Evolutionary conservation across 345 rosid species (phyloP).

Genomic region (Ricinus communis): DNA sequence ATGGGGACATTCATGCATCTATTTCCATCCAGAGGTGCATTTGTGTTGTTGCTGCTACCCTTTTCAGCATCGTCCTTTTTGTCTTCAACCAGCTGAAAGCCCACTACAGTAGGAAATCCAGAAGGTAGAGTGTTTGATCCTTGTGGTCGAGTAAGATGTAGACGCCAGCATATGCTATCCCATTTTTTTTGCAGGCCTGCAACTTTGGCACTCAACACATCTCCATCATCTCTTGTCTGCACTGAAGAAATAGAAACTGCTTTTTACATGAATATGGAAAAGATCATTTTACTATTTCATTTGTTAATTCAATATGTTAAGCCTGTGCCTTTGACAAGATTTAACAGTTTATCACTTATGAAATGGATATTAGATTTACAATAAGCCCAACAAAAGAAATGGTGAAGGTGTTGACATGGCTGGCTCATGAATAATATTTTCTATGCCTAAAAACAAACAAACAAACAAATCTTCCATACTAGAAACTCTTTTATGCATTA

Average conservation of each 20-base stretch:
- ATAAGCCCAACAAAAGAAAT: neutral
- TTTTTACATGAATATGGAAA: slow-evolving; percentile 37
- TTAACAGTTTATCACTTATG: no score
- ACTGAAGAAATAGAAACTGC: slow-evolving; percentile 47
- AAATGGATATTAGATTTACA: neutral
- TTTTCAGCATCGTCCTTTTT: slow-evolving; percentile 27
- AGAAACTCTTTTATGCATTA: no score
- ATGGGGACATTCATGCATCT: slow-evolving; percentile 25
- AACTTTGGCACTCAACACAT: slow-evolving; percentile 32
- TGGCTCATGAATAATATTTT: neutral
- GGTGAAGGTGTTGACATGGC: neutral
- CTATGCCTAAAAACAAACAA: neutral
- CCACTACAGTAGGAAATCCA: slow-evolving; percentile 31
- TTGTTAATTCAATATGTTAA: neutral
- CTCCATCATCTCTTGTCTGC: slow-evolving; percentile 67
- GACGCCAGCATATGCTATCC: slow-evolving; percentile 42
- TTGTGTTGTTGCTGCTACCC: slow-evolving; percentile 18
- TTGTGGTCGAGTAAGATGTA: slow-evolving; percentile 31
- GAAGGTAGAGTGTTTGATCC: slow-evolving; percentile 26
- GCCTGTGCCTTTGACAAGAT: neutral
- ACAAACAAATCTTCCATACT: no score
- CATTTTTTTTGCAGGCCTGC: slow-evolving; percentile 44
- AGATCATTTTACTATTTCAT: neutral
- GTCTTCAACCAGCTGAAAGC: slow-evolving; percentile 36
- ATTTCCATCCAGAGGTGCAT: slow-evolving; percentile 19